Evolutionary conservation across 495 filamentous ascomycete species (phyloP).

Genomic region (Neohortaea acidophila): DNA sequence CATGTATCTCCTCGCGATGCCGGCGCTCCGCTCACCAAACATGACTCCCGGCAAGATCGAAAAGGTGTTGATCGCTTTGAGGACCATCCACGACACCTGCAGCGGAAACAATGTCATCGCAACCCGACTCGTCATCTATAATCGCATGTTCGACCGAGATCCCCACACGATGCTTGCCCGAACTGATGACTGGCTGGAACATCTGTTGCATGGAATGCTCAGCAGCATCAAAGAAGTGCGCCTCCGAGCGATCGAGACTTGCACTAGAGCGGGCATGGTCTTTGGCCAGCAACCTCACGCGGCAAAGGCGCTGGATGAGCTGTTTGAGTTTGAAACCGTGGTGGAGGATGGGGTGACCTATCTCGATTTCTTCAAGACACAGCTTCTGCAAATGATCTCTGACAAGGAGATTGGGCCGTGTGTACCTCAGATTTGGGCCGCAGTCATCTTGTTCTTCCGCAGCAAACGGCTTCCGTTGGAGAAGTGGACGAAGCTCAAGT

Average conservation of each 20-base stretch:
- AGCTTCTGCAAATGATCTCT: constrained; percentile 54
- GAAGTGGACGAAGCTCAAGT: constrained; percentile 54
- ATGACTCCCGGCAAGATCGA: constrained; percentile 55
- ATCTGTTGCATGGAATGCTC: constrained; percentile 67
- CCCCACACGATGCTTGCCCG: constrained; percentile 48
- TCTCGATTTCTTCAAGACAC: constrained; percentile 45
- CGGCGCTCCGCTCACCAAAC: constrained; percentile 57
- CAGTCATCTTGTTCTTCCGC: constrained; percentile 60
- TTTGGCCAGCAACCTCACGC: constrained; percentile 51
- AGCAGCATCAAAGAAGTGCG: constrained; percentile 63
- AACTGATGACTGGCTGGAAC: constrained; percentile 54
- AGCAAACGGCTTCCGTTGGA: constrained; percentile 44
- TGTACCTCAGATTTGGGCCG: constrained; percentile 83
- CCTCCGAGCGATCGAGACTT: constrained; percentile 54
- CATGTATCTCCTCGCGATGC: constrained; percentile 59
- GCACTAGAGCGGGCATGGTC: constrained; percentile 46
- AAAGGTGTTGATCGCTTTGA: constrained; percentile 50
- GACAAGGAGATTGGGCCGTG: constrained; percentile 44
- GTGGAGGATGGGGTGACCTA: constrained; percentile 45
- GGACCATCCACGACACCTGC: constrained; percentile 54
- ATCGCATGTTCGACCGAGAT: constrained; percentile 52
- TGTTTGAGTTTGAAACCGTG: constrained; percentile 46
- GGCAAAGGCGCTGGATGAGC: constrained; percentile 45
- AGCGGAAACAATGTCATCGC: constrained; percentile 62
- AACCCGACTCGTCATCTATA: constrained; percentile 61